Evolutionary conservation across 352 stramenopile species (phyloP).

Genomic region (Pythium grandisporangium): DNA sequence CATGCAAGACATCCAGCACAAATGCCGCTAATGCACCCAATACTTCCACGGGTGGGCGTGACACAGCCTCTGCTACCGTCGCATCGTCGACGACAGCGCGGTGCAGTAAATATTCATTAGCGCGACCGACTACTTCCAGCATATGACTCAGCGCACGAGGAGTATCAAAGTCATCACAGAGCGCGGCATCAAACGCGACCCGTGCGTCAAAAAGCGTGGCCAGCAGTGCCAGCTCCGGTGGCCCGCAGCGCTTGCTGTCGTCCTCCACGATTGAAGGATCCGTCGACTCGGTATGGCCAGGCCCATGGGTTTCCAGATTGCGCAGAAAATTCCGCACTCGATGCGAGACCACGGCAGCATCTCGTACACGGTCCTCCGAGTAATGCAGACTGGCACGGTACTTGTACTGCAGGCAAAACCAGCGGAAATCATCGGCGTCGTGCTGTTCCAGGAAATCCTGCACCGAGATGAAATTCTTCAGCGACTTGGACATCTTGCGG

Average conservation of each 20-base stretch:
- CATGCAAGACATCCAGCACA: slow-evolving; percentile 54
- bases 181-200: slow-evolving; percentile 36
- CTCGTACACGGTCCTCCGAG: slow-evolving; percentile 62
- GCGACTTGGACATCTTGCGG: slow-evolving; percentile 97
- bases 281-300: slow-evolving; percentile 29
- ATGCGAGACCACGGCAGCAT: slow-evolving; percentile 40
- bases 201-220: slow-evolving; percentile 37
- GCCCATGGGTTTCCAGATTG: too few species aligned
- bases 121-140: slow-evolving; percentile 53
- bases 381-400: slow-evolving; percentile 79
- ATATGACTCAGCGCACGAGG: slow-evolving; percentile 57
- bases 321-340: slow-evolving; percentile 60
- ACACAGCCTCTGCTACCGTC: too few species aligned
- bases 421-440: slow-evolving; percentile 67
- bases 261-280: slow-evolving; percentile 6
- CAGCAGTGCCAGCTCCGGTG: slow-evolving; percentile 49
- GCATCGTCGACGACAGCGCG: slow-evolving; percentile 13
- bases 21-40: slow-evolving; percentile 42
- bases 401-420: slow-evolving; percentile 88
- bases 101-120: slow-evolving; percentile 51
- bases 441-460: slow-evolving; percentile 61
- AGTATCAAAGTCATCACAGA: slow-evolving; percentile 88
- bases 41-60: slow-evolving; percentile 57
- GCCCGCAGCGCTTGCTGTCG: slow-evolving; percentile 37
- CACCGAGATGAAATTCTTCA: slow-evolving; percentile 99